Base-by-base conservation (phyloP, 2,329 filamentous ascomycete species). In the Fonsecaea nubica region DNA sequence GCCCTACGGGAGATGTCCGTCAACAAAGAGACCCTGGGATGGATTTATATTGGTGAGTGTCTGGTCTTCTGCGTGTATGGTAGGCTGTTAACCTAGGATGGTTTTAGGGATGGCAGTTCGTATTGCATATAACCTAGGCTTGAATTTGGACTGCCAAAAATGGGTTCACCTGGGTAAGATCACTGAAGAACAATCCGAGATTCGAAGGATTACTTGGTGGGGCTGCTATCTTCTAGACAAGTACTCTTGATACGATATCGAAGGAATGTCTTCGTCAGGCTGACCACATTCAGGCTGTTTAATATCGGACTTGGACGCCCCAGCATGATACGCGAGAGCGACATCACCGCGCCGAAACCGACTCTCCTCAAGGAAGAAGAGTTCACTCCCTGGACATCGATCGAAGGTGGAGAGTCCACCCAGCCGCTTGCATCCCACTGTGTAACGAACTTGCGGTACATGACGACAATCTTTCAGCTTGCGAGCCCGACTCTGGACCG, bases 141-240 rank as follows among this genome's bases (percentile, higher is more conserved):
- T 65, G 5, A 32, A 65, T 30, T 30, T 38, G 1, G 63, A 65
- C 35, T 65, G 63, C 35, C 32, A 8, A 7, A 8, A 35, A 7
- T 65, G 32, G n/a, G 38, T 65, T 55, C 10, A 10, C 3, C 48
- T 1, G 2, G 15, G 18, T 30, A 8, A 33, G 33, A 61, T 65
- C 35, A 55, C 63, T 13, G 63, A 65, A 35, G 18, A 33, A 21
- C 45, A 65, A 12, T 57, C 9, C 4, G 63, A 65, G 25, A 38
- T 38, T 13, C 36, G 63, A 4, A 65, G 36, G 7, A 38, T 65
- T 5, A 33, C 63, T 18, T 65, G n/a, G 18, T 65, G 63, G 63
- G 63, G 63, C 30, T 35, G 25, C 57, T 65, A 65, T 50, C 18
- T 65, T 33, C 8, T 65, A 30, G 63, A 65, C 57, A 65, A 65